Base-by-base conservation (phyloP, 306 rosid genomes). In the Pueraria montana region DNA sequence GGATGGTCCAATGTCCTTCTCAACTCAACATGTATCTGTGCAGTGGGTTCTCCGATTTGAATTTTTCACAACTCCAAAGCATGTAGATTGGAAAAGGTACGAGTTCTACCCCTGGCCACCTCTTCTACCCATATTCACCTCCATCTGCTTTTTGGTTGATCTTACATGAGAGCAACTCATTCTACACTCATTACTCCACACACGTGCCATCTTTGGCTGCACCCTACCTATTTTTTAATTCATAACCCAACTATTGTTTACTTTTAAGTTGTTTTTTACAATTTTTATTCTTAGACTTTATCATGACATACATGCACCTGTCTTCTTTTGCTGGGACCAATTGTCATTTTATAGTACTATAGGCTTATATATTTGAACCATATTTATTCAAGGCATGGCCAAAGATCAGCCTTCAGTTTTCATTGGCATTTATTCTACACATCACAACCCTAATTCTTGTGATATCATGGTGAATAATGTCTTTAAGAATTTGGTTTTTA, bases 1-100 rank as follows among this genome's bases (percentile, higher is more conserved):
- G 97, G 98, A 96, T 87, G 99, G 99, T 50, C 99, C 99, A 20
- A 96, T 96, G 99, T 92, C 97, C 32, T 94, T 96, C 90, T 88
- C 97, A 81, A 96, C 99, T 88, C 94, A 96, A 55, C 97, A 86
- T 65, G 97, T 96, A 78, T 89, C 97, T 75, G 95, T 96, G 70
- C 93, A 88, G 81, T 96, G 99, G 99, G 93, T 88, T 67, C 99
- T 96, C 81, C 97, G 99, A 45, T 96, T 96, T 84, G 99, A 96
- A 81, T 94, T 96, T 87, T 90, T 87, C 80, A 94, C 97, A 82
- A 94, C 97, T 67, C 99, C 97, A 8, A 96, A 90, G 90, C 88
- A 87, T 86, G 83, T 92, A 56, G 93, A 96, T 81, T 94, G 97
- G 98, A 86, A 91, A 76, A 92, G 90, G 98, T 96, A 89, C 64